Evolutionary conservation across 2,329 filamentous ascomycete species (phyloP).

Genomic region (Dothistroma septosporum): DNA sequence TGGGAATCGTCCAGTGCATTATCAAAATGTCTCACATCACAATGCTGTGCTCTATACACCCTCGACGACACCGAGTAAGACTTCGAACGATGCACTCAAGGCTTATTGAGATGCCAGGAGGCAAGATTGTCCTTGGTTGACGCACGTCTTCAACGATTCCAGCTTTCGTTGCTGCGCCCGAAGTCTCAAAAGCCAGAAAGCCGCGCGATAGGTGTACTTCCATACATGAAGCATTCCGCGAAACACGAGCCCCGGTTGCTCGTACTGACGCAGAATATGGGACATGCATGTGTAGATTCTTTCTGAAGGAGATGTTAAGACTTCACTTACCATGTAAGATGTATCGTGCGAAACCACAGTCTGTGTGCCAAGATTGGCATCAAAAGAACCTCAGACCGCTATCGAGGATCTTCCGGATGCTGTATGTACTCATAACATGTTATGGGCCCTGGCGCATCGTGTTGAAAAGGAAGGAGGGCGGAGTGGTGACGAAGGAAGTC

Average conservation of each 20-base stretch:
- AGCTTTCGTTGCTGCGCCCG: neutral
- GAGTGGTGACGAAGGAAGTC: neutral
- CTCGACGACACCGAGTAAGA: neutral
- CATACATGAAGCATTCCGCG: neutral
- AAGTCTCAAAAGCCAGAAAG: neutral
- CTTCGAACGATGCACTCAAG: neutral
- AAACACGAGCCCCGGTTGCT: neutral
- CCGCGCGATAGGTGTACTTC: neutral
- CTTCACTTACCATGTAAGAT: conserved; percentile 4
- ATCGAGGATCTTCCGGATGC: neutral
- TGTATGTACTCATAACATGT: neutral
- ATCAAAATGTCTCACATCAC: too few species aligned
- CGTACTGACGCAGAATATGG: neutral
- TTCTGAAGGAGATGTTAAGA: conserved; percentile 10
- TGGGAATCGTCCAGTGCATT: too few species aligned
- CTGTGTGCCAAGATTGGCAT: neutral
- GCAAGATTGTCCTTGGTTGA: neutral
- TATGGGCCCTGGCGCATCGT: neutral
- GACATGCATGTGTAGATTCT: neutral
- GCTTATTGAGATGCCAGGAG: neutral
- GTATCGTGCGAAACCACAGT: neutral
- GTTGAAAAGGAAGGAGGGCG: neutral
- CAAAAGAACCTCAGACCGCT: neutral
- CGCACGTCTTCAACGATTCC: neutral
- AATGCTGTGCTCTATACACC: too few species aligned